A percentile compares a stretch with the other conserved stretches of the same genome.
phyloP scores from a whole-genome alignment of 2,329 filamentous ascomycete species.

The Paramyrothecium roridum region DNA sequence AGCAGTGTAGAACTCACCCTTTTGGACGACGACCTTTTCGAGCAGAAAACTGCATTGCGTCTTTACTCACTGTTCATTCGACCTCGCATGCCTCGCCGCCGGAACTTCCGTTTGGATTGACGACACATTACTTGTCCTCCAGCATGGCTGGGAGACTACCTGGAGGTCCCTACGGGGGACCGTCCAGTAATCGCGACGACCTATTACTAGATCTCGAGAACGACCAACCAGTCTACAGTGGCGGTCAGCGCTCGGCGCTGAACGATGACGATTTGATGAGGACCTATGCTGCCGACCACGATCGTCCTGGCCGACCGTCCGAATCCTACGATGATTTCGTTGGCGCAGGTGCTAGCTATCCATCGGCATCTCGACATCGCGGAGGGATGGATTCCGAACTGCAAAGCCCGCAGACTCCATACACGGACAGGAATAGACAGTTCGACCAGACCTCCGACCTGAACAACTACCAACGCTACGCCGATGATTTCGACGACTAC shows the following conservation, averaged over 20 bases:
- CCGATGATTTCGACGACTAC: constrained; percentile 80
- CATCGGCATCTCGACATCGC: constrained; percentile 37
- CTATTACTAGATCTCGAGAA: constrained; percentile 74
- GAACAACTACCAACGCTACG: constrained; percentile 88
- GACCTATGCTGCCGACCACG: constrained; percentile 69
- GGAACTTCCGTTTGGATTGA: constrained; percentile 21
- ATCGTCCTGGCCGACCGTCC: constrained; percentile 69
- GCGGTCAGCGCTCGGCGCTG: constrained; percentile 72
- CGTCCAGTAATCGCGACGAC: constrained; percentile 49
- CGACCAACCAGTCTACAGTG: constrained; percentile 67
- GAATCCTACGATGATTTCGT: constrained; percentile 95
- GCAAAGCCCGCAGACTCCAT: not conserved
- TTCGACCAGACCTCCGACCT: constrained; percentile 77
- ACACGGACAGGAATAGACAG: constrained; percentile 43
- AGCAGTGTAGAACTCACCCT: not conserved
- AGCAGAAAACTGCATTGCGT: not conserved
- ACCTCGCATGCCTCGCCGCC: constrained; percentile 29
- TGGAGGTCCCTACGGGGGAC: constrained; percentile 45
- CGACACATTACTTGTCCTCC: constrained; percentile 34
- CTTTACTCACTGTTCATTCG: constrained; percentile 5
- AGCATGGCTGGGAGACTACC: constrained; percentile 60
- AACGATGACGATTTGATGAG: constrained; percentile 79
- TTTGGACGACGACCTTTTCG: not conserved
- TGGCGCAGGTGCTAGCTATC: constrained; percentile 57
- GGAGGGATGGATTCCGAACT: constrained; percentile 18